phyloP scores from a whole-genome alignment of 495 filamentous ascomycete genomes.

The Hypomontagnella submonticulosa region DNA sequence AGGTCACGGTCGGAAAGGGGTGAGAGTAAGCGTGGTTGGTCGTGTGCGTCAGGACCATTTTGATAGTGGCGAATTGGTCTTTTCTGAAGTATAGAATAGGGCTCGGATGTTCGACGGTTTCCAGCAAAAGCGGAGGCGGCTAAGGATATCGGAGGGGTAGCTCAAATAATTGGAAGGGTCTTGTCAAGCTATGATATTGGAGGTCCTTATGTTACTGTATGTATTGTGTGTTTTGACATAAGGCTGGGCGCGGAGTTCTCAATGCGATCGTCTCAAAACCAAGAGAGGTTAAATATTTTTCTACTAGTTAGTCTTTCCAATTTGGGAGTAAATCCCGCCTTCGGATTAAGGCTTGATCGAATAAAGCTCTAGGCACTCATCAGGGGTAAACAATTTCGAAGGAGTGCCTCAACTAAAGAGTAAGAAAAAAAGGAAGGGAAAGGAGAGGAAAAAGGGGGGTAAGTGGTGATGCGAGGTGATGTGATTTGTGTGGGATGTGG shows the following conservation, averaged over 20 bases:
- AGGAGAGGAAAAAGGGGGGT: slow-evolving; percentile 2
- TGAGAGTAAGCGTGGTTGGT: slow-evolving; percentile 90
- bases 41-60: slow-evolving; percentile 71
- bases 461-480: slow-evolving; percentile 37
- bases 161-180: slow-evolving; percentile 11
- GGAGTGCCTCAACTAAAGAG: slow-evolving; percentile 3
- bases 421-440: slow-evolving; percentile 4
- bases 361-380: slow-evolving; percentile 23
- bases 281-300: slow-evolving; percentile 2
- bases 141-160: slow-evolving; percentile 6
- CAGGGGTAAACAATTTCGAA: slow-evolving; percentile 1
- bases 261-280: slow-evolving; percentile 30
- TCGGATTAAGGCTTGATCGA: slow-evolving; percentile 18
- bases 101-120: slow-evolving; percentile 3
- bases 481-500: slow-evolving; percentile 21
- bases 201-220: slow-evolving; percentile 32
- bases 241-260: slow-evolving; percentile 19
- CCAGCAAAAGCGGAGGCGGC: neutral
- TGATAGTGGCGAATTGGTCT: slow-evolving; percentile 31
- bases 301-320: neutral
- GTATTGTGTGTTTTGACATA: slow-evolving; percentile 33
- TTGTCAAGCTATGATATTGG: slow-evolving; percentile 22
- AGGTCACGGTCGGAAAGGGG: slow-evolving; percentile 86
- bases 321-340: slow-evolving; percentile 5
- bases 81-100: neutral